Evolutionary conservation across 148 eudicot species (phyloP).

Genomic region (Amaranthus palmeri): DNA sequence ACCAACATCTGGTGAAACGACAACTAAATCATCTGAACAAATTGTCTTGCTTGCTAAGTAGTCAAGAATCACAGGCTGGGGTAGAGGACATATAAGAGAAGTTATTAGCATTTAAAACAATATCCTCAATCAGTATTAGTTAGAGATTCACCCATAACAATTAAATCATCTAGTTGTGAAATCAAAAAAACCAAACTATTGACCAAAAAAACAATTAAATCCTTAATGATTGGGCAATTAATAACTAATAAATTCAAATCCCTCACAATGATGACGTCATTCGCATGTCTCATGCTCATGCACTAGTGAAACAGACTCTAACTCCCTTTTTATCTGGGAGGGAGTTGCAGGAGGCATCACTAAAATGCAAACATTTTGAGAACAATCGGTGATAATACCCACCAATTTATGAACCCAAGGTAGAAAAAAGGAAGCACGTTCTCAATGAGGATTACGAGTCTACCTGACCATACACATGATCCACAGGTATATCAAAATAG

Average conservation of each 20-base stretch:
- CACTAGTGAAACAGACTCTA: no score
- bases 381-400: not conserved
- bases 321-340: no score
- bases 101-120: not conserved
- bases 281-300: no score
- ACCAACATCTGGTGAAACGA: constrained; percentile 97
- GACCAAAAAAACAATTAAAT: no score
- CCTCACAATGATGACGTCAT: no score
- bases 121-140: not conserved
- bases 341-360: not conserved
- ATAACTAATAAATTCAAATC: not conserved
- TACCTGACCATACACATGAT: constrained; percentile 92
- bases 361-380: not conserved
- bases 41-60: constrained; percentile 92
- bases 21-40: constrained; percentile 71
- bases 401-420: not conserved
- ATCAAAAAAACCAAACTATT: no score
- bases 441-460: constrained; percentile 1
- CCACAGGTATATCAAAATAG: constrained; percentile 94
- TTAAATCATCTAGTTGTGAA: no score
- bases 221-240: not conserved
- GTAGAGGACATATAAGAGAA: constrained; percentile 19
- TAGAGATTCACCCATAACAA: no score
- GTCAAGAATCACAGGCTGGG: constrained; percentile 85
- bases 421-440: not conserved